phyloP scores from a whole-genome alignment of 2,329 filamentous ascomycete genomes.

The Penicillium sp. region DNA sequence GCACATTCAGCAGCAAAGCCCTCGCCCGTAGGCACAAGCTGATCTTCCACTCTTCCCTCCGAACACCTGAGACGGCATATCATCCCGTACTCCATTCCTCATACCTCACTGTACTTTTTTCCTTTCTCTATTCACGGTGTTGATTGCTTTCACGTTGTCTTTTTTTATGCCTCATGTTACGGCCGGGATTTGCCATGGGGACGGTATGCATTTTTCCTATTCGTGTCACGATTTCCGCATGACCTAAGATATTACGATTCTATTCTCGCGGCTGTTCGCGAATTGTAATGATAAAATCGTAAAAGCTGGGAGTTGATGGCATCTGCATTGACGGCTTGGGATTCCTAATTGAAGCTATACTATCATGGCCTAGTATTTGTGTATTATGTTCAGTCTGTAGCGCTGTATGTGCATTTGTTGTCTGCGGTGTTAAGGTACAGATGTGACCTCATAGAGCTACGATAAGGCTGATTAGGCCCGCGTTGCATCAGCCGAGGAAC shows the following conservation, averaged over 20 bases:
- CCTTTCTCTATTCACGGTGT: slow-evolving; percentile 12
- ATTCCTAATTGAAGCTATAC: slow-evolving; percentile 21
- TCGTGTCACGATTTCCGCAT: slow-evolving; percentile 26
- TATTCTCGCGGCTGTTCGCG: slow-evolving; percentile 25
- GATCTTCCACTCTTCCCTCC: slow-evolving; percentile 10
- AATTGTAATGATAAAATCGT: slow-evolving; percentile 41
- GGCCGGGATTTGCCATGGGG: slow-evolving; percentile 23
- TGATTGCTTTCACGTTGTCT: slow-evolving; percentile 22
- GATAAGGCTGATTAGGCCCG: background rate
- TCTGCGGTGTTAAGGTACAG: background rate
- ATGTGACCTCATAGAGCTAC: background rate
- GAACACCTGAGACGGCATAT: slow-evolving; percentile 6
- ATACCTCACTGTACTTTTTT: slow-evolving; percentile 19
- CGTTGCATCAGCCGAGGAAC: slow-evolving; percentile 6
- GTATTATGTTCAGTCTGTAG: background rate
- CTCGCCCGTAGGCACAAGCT: slow-evolving; percentile 38
- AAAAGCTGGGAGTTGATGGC: slow-evolving; percentile 32
- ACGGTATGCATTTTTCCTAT: slow-evolving; percentile 30
- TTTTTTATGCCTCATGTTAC: slow-evolving; percentile 25
- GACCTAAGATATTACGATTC: slow-evolving; percentile 27
- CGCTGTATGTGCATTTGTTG: background rate
- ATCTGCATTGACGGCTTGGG: slow-evolving; percentile 23
- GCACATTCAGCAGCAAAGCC: slow-evolving; percentile 51
- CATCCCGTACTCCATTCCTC: slow-evolving; percentile 7
- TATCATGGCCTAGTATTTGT: background rate